Percentiles rank a stretch among this genome's conserved stretches.
phyloP scores from a whole-genome alignment of 345 rosid genomes.

The Excoecaria cochinchinensis region DNA sequence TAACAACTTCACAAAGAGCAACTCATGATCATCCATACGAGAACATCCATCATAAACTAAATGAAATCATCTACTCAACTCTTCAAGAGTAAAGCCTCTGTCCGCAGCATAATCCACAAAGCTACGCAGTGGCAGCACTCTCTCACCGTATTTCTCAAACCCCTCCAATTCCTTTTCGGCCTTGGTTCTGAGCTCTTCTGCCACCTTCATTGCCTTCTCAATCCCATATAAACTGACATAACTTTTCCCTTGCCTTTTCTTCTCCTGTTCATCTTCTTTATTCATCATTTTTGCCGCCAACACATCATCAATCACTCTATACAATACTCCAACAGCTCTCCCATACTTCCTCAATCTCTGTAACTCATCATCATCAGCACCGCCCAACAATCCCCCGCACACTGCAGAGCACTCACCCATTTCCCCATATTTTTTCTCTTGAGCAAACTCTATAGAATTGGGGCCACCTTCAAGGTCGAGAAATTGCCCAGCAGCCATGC shows the following conservation, averaged over 20 bases:
- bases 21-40: too few relatives aligned
- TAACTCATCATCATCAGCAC: constrained; percentile 77
- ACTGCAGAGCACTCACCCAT: constrained; percentile 94
- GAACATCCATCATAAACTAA: too few relatives aligned
- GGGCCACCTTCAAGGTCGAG: constrained; percentile 81
- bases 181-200: constrained; percentile 57
- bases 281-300: constrained; percentile 32
- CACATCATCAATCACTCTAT: constrained; percentile 77
- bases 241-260: constrained; percentile 47
- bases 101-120: constrained; percentile 82
- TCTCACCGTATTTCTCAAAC: constrained; percentile 61
- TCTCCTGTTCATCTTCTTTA: constrained; percentile 19
- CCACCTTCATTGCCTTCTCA: constrained; percentile 64
- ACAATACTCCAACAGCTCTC: constrained; percentile 82
- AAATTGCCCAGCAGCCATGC: constrained; percentile 98
- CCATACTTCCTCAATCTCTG: constrained; percentile 71
- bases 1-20: neutral
- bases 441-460: constrained; percentile 53
- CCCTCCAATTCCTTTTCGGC: constrained; percentile 66
- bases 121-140: constrained; percentile 66
- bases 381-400: constrained; percentile 86
- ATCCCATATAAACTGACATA: constrained; percentile 54
- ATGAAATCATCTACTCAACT: neutral
- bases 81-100: constrained; percentile 43
- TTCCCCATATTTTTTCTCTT: constrained; percentile 86